Conservation (phyloP, 441 rosid genomes). For the Metrosideros polymorpha region DNA sequence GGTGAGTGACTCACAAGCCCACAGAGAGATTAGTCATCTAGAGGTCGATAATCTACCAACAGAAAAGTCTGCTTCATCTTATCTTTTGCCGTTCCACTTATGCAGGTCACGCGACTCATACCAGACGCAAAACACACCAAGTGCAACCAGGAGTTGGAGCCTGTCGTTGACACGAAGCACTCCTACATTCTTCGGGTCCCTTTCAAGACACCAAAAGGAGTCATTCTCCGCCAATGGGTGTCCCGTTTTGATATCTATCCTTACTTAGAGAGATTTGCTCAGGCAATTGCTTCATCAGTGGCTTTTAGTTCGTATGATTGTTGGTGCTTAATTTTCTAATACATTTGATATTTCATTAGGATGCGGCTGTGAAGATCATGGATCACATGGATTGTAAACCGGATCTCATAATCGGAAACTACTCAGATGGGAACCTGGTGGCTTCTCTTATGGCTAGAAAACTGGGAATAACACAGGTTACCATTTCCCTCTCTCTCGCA, state of each 20-base stretch:
- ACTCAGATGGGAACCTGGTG: constrained; percentile 89
- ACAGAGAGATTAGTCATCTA: background rate
- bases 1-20: constrained; percentile 23
- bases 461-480: constrained; percentile 70
- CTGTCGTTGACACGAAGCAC: constrained; percentile 56
- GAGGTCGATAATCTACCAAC: background rate
- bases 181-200: constrained; percentile 84
- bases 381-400: constrained; percentile 67
- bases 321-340: background rate
- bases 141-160: constrained; percentile 78
- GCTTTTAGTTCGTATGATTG: background rate
- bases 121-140: constrained; percentile 80
- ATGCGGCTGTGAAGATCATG: constrained; percentile 54
- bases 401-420: constrained; percentile 89
- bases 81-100: background rate
- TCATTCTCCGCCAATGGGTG: constrained; percentile 63
- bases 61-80: background rate
- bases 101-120: constrained; percentile 69
- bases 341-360: constrained; percentile 21
- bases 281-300: constrained; percentile 20
- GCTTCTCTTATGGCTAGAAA: constrained; percentile 77
- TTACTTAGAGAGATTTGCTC: constrained; percentile 66
- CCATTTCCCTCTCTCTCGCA: background rate
- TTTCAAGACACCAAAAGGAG: constrained; percentile 57
- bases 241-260: constrained; percentile 88